A percentile compares a stretch with the other conserved stretches of the same genome.
Evolutionary conservation across 78 protist genomes (phyloP).

Genomic region (Monocercomonoides exilis): DNA sequence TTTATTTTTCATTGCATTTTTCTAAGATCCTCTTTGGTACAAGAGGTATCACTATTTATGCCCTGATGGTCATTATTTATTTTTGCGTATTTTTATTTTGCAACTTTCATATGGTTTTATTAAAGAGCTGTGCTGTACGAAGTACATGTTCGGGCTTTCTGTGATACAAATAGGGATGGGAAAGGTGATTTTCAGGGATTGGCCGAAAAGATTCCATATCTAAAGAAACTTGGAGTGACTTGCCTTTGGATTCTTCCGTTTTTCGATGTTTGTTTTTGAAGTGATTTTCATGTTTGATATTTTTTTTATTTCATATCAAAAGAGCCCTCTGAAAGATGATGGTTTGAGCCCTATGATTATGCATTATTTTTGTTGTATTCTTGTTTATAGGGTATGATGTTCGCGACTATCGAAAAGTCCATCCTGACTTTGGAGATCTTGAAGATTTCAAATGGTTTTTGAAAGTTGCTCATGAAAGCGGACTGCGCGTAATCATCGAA

Average conservation of each 20-base stretch:
- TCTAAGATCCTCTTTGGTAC: background rate
- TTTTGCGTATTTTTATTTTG: background rate
- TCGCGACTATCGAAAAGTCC: conserved; percentile 57
- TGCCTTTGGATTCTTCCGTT: conserved; percentile 67
- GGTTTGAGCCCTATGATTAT: no score
- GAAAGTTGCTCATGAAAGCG: conserved; percentile 33
- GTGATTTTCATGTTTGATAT: no score
- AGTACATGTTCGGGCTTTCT: conserved; percentile 57
- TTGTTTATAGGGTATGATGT: conserved; percentile 66
- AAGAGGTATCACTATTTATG: background rate
- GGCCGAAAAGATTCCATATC: conserved; percentile 49
- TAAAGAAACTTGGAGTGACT: conserved; percentile 50
- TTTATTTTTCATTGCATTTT: background rate
- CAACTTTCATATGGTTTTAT: no score
- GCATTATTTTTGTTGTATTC: no score
- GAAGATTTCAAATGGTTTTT: conserved; percentile 51
- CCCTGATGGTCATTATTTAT: background rate
- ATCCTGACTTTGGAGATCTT: conserved; percentile 60
- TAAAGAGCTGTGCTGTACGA: conserved; percentile 60
- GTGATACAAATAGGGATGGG: conserved; percentile 55
- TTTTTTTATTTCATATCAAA: no score
- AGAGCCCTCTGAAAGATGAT: no score
- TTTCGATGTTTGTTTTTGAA: background rate
- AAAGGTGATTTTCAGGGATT: conserved; percentile 60
- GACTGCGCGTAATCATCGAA: conserved; percentile 55